Evolutionary conservation across 352 stramenopile genomes (phyloP), one percentile per base, ranked within the genome.

Genomic region (Phytopythium kandeliae): DNA sequence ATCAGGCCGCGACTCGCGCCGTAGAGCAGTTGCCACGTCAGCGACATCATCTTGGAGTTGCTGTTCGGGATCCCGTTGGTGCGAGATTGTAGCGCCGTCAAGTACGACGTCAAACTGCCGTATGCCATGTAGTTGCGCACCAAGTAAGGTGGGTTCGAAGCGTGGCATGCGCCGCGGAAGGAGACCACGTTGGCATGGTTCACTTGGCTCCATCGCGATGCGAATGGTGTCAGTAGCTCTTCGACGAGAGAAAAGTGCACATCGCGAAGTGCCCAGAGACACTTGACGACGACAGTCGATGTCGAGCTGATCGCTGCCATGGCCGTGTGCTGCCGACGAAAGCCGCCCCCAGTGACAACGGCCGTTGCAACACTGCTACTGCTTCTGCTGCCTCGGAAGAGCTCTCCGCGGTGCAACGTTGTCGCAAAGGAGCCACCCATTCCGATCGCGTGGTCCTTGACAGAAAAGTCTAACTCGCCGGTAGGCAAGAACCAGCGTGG

Each of bases 91-190:
- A 85, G 44, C 1, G 70, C 70, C 9, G 63, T 55, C 25, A 89
- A 52, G 46, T 89, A 86, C 11, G 67, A 55, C 2, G 62, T 69
- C 9, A 87, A 47, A 16, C 66, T 77, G 15, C 75, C 75, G 31
- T 85, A 79, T 5, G 63, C 71, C 19, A 74, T 82, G 36, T 77
- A 89, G 46, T 87, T 71, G 28, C 75, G 71, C 11, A 84, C 75
- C 24, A 89, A 31, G 46, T 77, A 82, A 22, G 75, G 75, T 2
- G 69, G 63, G 2, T 45, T 57, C 0, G 63, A 62, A 6, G 69
- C 72, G 49, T 86, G 80, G 38, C 71, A 76, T 36, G 67, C 80
- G 17, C 80, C 80, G 17, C 71, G 72, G 17, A 92, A 51, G n/a
- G 65, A 64, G 19, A 86, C 63, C 4, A 89, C 62, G 40, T 92